Conservation (phyloP, 2,329 filamentous ascomycete genomes). For the Venturia asperata region DNA sequence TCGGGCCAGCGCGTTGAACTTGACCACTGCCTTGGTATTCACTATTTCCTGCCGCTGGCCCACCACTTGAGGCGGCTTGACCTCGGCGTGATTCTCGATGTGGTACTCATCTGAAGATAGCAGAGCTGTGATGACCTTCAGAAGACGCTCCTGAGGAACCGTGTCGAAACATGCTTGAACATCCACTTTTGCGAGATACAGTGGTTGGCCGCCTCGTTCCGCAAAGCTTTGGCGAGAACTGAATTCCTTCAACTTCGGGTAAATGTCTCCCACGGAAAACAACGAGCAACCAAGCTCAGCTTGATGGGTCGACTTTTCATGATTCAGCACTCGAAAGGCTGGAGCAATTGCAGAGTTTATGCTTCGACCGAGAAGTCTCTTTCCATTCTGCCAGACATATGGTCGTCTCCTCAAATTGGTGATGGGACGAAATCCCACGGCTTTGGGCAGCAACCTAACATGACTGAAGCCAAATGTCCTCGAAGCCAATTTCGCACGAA, state of each 20-base stretch:
- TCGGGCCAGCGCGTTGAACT: slow-evolving; percentile 31
- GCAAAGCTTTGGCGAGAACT: slow-evolving; percentile 42
- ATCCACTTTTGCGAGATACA: slow-evolving; percentile 91
- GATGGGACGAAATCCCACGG: slow-evolving; percentile 68
- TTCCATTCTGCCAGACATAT: slow-evolving; percentile 46
- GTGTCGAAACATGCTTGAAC: slow-evolving; percentile 91
- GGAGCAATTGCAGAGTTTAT: slow-evolving; percentile 67
- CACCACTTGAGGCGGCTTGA: slow-evolving; percentile 31
- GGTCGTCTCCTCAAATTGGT: slow-evolving; percentile 71
- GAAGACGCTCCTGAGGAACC: slow-evolving; percentile 72
- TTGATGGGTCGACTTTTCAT: slow-evolving; percentile 56
- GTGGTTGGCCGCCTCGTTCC: slow-evolving; percentile 32
- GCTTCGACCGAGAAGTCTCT: slow-evolving; percentile 51
- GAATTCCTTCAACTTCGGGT: slow-evolving; percentile 64
- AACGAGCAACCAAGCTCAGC: slow-evolving; percentile 67
- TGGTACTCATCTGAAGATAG: slow-evolving; percentile 58
- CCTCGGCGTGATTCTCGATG: slow-evolving; percentile 66
- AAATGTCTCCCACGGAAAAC: slow-evolving; percentile 75
- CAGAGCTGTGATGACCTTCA: slow-evolving; percentile 56
- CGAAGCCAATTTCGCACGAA: slow-evolving; percentile 44
- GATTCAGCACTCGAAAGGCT: slow-evolving; percentile 67
- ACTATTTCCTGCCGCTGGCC: not conserved
- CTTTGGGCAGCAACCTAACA: slow-evolving; percentile 77
- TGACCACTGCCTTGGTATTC: slow-evolving; percentile 20
- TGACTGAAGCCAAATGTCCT: slow-evolving; percentile 65